Conservation (phyloP, 768 basidiomycete genomes). For the Boletellus emodensis region DNA sequence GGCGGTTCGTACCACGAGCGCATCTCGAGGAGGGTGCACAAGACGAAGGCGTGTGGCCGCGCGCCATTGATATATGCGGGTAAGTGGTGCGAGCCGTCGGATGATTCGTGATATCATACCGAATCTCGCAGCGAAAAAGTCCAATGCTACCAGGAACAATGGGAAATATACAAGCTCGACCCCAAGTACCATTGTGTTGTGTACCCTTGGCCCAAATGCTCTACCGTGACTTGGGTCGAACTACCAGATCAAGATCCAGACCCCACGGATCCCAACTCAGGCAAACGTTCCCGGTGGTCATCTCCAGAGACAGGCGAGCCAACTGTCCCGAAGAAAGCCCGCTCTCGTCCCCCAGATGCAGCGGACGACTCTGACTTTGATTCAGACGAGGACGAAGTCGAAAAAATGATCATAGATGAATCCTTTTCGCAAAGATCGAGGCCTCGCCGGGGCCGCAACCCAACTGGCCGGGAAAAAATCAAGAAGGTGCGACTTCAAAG, state of each 20-base stretch:
- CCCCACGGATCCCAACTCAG: constrained; percentile 7
- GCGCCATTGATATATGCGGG: constrained; percentile 66
- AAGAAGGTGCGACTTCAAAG: constrained; percentile 23
- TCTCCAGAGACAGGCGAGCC: constrained; percentile 22
- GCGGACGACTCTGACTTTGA: constrained; percentile 21
- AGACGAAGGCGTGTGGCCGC: constrained; percentile 72
- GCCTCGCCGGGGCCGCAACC: constrained; percentile 16
- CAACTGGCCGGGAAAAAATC: constrained; percentile 32
- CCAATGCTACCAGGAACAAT: constrained; percentile 67
- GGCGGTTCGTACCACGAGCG: constrained; percentile 78
- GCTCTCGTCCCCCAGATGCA: constrained; percentile 18
- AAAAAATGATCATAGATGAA: constrained; percentile 47
- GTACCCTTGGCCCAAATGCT: constrained; percentile 36
- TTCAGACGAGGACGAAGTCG: constrained; percentile 46
- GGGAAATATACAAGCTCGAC: constrained; percentile 85
- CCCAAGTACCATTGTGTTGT: constrained; percentile 67
- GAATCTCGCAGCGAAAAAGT: constrained; percentile 40
- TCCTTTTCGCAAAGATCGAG: constrained; percentile 17
- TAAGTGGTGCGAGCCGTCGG: constrained; percentile 33
- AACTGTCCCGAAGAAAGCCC: constrained; percentile 24
- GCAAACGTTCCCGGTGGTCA: constrained; percentile 27
- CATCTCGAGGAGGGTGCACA: constrained; percentile 49
- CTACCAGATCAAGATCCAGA: constrained; percentile 5
- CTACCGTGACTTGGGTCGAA: constrained; percentile 23
- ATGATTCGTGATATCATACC: constrained; percentile 4